A percentile compares a stretch with the other conserved stretches of the same genome.
These are phyloP conservation scores for Porcisia deanei DNA, from an alignment of 208 protist species.

Conservation along the genomic window DNA sequence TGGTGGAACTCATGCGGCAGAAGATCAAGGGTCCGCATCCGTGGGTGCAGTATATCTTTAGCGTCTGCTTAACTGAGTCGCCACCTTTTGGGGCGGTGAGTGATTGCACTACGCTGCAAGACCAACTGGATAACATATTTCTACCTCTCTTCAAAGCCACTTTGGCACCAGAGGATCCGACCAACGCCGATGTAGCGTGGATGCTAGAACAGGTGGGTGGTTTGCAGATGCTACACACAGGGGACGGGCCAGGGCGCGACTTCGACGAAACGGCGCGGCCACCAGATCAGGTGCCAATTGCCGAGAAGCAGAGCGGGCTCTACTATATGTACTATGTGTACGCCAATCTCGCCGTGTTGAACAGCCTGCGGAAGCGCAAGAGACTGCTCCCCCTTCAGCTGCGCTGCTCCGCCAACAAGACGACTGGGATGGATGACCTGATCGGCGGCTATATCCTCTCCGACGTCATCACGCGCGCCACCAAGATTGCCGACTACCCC, in stretches of 20 bases:
- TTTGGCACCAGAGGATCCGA: conserved; percentile 65
- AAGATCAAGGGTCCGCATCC: conserved; percentile 64
- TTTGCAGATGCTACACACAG: conserved; percentile 84
- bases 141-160: conserved; percentile 97
- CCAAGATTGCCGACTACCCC: conserved; percentile 92
- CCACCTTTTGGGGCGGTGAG: conserved; percentile 40
- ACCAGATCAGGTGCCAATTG: conserved; percentile 66
- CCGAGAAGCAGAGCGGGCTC: conserved; percentile 93
- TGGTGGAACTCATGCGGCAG: conserved; percentile 62
- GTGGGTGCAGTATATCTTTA: conserved; percentile 95
- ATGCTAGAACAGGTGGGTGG: conserved; percentile 90
- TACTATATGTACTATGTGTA: conserved; percentile 99
- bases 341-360: conserved; percentile 96
- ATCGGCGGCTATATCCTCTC: conserved; percentile 94
- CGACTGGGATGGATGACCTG: conserved; percentile 86
- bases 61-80: conserved; percentile 85
- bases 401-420: conserved; percentile 93
- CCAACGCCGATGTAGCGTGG: conserved; percentile 84
- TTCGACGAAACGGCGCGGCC: conserved; percentile 54
- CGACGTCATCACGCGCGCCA: conserved; percentile 96
- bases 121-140: conserved; percentile 97
- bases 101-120: conserved; percentile 86
- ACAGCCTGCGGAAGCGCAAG: conserved; percentile 85
- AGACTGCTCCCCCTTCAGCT: conserved; percentile 87
- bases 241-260: conserved; percentile 46